Conservation (phyloP, 495 filamentous ascomycete genomes). For the Annulohypoxylon maeteangense region DNA sequence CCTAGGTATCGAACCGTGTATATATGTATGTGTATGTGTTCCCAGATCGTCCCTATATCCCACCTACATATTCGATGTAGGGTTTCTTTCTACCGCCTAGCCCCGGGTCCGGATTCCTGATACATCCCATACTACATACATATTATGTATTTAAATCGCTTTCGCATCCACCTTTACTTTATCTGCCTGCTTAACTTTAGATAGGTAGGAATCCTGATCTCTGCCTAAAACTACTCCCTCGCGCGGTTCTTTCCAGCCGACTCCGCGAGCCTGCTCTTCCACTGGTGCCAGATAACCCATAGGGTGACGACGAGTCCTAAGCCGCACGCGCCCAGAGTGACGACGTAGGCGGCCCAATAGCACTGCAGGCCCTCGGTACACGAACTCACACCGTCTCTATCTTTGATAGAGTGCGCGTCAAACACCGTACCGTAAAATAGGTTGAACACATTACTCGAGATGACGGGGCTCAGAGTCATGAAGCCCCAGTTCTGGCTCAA, state of each 20-base stretch:
- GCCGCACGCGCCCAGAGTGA: slow-evolving; percentile 81
- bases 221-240: slow-evolving; percentile 25
- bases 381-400: slow-evolving; percentile 72
- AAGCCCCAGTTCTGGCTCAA: slow-evolving; percentile 92
- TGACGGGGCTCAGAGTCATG: slow-evolving; percentile 87
- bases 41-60: background rate
- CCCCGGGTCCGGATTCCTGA: background rate
- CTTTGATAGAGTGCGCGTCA: slow-evolving; percentile 79
- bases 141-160: background rate
- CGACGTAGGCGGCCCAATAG: slow-evolving; percentile 82
- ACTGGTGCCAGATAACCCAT: slow-evolving; percentile 80
- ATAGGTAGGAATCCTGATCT: background rate
- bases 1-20: background rate
- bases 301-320: slow-evolving; percentile 75
- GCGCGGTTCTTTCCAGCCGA: slow-evolving; percentile 47
- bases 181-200: no score
- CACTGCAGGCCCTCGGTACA: slow-evolving; percentile 84
- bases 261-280: slow-evolving; percentile 44
- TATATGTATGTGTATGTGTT: background rate
- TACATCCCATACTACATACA: slow-evolving; percentile 7
- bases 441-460: slow-evolving; percentile 92
- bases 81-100: background rate
- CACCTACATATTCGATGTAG: background rate
- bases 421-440: slow-evolving; percentile 84
- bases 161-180: background rate